These are phyloP conservation scores for Castanopsis chinensis DNA, from an alignment of 306 rosid species.

Conservation along the genomic window DNA sequence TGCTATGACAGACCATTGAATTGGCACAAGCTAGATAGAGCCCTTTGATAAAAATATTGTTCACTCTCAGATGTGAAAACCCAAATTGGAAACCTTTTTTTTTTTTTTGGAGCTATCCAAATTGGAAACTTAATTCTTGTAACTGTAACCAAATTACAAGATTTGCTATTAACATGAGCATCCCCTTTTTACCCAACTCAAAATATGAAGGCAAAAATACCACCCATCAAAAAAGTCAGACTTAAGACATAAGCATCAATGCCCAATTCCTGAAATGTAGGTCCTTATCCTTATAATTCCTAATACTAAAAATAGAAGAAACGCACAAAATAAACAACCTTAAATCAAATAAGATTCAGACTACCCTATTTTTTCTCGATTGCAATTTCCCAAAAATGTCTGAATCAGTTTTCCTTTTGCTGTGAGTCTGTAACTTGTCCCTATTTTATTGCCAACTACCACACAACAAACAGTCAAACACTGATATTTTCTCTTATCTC, in stretches of 20 bases:
- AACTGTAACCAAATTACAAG: not conserved
- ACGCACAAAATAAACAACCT: not conserved
- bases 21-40: not conserved
- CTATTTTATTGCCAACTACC: too few species aligned
- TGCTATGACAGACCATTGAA: not conserved
- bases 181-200: not conserved
- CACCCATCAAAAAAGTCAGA: not conserved
- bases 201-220: not conserved
- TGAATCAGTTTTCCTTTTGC: too few species aligned
- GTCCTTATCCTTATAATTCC: not conserved
- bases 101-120: not conserved
- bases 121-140: not conserved
- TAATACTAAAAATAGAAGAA: constrained; percentile 15
- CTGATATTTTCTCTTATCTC: too few species aligned
- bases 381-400: not conserved
- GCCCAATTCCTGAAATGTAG: not conserved
- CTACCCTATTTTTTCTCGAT: not conserved
- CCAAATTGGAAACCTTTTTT: not conserved
- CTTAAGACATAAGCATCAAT: not conserved
- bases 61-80: not conserved
- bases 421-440: too few species aligned
- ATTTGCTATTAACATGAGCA: not conserved
- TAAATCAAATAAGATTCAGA: not conserved
- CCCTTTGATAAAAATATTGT: too few species aligned
- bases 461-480: too few species aligned